These are phyloP conservation scores for Phytophthora vignae DNA, from an alignment of 352 stramenopile species.

Conservation along the genomic window DNA sequence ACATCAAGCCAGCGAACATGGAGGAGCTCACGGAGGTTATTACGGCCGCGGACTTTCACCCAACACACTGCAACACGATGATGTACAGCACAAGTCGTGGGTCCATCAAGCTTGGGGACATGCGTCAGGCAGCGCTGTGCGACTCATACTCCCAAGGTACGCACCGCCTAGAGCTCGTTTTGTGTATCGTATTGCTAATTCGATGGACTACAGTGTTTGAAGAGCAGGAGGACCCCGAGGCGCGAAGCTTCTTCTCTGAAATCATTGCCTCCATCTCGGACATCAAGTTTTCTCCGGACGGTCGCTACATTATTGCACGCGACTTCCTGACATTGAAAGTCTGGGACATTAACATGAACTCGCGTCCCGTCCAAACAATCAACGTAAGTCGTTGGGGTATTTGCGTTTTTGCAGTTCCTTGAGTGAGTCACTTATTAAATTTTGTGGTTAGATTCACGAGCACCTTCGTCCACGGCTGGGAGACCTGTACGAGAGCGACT, in stretches of 20 bases:
- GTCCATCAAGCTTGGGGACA: conserved; percentile 93
- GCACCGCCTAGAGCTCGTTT: not conserved
- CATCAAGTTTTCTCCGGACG: conserved; percentile 94
- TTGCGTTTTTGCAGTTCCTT: not conserved
- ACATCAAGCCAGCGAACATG: conserved; percentile 98
- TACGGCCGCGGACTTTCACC: conserved; percentile 94
- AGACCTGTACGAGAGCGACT: conserved; percentile 96
- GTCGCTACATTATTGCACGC: conserved; percentile 94
- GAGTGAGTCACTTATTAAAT: not conserved
- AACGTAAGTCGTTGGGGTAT: conserved; percentile 64
- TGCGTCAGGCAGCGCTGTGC: conserved; percentile 91
- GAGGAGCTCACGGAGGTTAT: conserved; percentile 98
- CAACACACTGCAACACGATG: conserved; percentile 94
- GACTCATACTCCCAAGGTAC: conserved; percentile 82
- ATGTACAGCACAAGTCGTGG: conserved; percentile 95
- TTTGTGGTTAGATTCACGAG: conserved; percentile 88
- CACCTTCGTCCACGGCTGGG: conserved; percentile 88
- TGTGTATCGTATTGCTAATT: not conserved
- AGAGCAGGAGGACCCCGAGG: conserved; percentile 80
- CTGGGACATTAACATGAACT: conserved; percentile 97
- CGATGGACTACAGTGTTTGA: conserved; percentile 64
- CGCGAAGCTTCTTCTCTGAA: conserved; percentile 95
- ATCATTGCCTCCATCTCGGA: conserved; percentile 97
- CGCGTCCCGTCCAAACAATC: conserved; percentile 92
- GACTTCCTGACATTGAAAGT: conserved; percentile 97